phyloP scores from a whole-genome alignment of 2,329 filamentous ascomycete genomes.

The Colletotrichum sp. region DNA sequence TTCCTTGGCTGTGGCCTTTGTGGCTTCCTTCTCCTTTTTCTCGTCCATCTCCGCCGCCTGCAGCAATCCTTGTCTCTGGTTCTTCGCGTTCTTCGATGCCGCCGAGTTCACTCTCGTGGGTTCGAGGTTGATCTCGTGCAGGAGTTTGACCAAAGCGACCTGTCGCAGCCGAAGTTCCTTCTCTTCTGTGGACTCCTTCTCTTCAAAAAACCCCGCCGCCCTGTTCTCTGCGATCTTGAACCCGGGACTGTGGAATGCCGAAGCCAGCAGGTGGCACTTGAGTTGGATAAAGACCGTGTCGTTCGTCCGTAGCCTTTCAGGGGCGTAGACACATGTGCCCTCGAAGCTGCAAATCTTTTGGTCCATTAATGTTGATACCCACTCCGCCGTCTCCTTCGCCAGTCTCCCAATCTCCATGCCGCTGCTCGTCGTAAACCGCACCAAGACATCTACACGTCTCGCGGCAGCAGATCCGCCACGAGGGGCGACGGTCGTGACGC shows the following conservation, averaged over 20 bases:
- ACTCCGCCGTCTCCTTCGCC: constrained; percentile 84
- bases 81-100: constrained; percentile 76
- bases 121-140: constrained; percentile 85
- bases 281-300: constrained; percentile 95
- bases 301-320: constrained; percentile 83
- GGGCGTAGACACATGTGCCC: constrained; percentile 86
- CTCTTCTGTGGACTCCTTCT: constrained; percentile 85
- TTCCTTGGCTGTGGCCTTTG: constrained; percentile 36
- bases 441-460: constrained; percentile 81
- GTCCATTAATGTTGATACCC: constrained; percentile 92
- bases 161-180: constrained; percentile 83
- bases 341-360: constrained; percentile 89
- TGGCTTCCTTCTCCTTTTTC: constrained; percentile 66
- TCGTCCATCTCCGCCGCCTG: constrained; percentile 90
- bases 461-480: constrained; percentile 56
- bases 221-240: constrained; percentile 73
- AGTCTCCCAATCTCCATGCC: constrained; percentile 87
- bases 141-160: constrained; percentile 84
- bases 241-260: constrained; percentile 71
- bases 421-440: constrained; percentile 81
- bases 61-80: constrained; percentile 83
- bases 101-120: constrained; percentile 77
- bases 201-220: constrained; percentile 77
- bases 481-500: constrained; percentile 33
- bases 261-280: constrained; percentile 74